Percentiles rank a stretch among this genome's conserved stretches.
phyloP scores from a whole-genome alignment of 164 flowering plant genomes.

The Vitis cinerea region DNA sequence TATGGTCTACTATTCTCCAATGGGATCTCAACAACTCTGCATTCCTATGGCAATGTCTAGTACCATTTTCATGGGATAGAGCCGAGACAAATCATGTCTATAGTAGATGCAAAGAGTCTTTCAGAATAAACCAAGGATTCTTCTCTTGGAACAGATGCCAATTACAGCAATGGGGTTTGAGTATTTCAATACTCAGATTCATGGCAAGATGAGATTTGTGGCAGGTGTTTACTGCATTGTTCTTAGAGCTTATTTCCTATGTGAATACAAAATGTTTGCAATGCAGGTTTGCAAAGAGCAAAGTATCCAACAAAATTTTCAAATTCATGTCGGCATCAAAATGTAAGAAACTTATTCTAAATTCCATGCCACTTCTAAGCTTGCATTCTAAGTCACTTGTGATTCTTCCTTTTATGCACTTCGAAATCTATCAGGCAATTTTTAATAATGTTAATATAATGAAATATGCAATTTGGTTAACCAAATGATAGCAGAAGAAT shows the following conservation, averaged over 20 bases:
- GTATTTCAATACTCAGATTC: not conserved
- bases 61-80: not conserved
- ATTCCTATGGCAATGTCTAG: too few relatives aligned
- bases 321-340: too few relatives aligned
- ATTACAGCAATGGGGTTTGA: not conserved
- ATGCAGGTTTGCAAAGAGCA: too few relatives aligned
- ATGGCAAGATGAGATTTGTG: not conserved
- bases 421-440: not conserved
- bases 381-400: not conserved
- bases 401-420: not conserved
- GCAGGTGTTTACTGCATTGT: not conserved
- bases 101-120: not conserved
- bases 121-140: not conserved
- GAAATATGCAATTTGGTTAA: not conserved
- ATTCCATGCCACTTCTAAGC: not conserved
- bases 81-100: not conserved
- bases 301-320: too few relatives aligned
- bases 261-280: not conserved
- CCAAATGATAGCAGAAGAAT: constrained; percentile 1
- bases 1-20: too few relatives aligned
- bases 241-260: not conserved
- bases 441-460: not conserved
- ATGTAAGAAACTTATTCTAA: not conserved
- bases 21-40: too few relatives aligned
- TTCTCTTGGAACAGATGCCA: not conserved